Evolutionary conservation across 768 basidiomycete genomes (phyloP), one percentile per base, ranked within the genome.

Genomic region (Psilocybe subaeruginosa): DNA sequence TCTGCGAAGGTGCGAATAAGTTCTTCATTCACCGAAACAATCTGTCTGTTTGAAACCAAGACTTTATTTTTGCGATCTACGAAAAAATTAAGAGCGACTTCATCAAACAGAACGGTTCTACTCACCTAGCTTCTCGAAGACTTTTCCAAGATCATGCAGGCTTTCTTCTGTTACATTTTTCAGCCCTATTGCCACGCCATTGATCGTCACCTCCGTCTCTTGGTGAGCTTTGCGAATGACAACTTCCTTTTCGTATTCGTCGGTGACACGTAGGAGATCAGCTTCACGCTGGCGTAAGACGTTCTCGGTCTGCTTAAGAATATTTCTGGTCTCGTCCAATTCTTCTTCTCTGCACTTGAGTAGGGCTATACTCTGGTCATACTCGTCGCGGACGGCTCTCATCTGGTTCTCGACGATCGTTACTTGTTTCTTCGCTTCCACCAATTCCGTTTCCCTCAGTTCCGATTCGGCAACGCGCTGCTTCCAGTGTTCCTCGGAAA

Each of bases 401-500:
- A 97, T 81, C 72, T 97, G 90, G 54, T 85, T 86, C 69, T 94
- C 91, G n/a, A 92, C 81, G 46, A 93, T 87, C 68, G 90, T 89
- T 4, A 91, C 88, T 68, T 92, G 89, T 68, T 89, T 90, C 73
- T 85, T 89, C 9, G 93, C 88, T 69, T 98, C 95, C 47, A 89
- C 86, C 57, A 91, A 80, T 67, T 92, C 90, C 6, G 91, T 91
- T 68, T 88, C 85, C 51, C 82, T 81, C 41, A 91, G 77, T 67
- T 94, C 91, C 62, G 93, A 88, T 69, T 94, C 93, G 2, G 80
- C 78, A 7, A 76, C 85, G 76, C 97, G 83, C 71, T 96, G 89
- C 50, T 83, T 85, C 95, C 95, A 98, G 2, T 87, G 89, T 66
- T 98, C 95, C 67, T 93, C 88, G 0, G 93, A 90, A 73, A 99